Evolutionary conservation across 1,284 basidiomycete genomes (phyloP), one percentile per base, ranked within the genome.

Genomic region (Irpex sp.): DNA sequence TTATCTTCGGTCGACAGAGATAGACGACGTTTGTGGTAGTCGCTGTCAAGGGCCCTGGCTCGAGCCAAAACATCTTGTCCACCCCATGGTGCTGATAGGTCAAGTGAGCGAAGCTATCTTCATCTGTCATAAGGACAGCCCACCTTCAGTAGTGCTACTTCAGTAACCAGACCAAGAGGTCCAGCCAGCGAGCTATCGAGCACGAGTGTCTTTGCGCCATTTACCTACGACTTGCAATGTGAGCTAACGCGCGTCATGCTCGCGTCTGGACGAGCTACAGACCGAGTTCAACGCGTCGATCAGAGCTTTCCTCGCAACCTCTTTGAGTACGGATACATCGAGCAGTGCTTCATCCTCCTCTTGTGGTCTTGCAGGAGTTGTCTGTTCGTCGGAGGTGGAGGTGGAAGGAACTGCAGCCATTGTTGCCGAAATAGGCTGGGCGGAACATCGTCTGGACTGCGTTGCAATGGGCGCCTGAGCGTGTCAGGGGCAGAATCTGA

Each of bases 21-120:
- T 97, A 99, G 19, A 99, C 87, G 65, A 99, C 87, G 68, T 95
- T 97, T 36, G 92, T 87, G 3, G 96, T 95, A 2, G 86, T 85
- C 0, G 93, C 92, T 50, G 88, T 86, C 60, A 97, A 77, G 8
- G 93, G 89, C 33, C 94, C 95, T 6, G 88, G 74, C 76, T 99
- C 97, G 31, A 99, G 87, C 97, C 97, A 99, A 77, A 97, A 98
- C 92, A 99, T 97, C 81, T 97, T 97, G 78, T 98, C 97, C 3
- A 99, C 95, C 3, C 95, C 96, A 84, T 98, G 96, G 74, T 98
- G 93, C 92, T 98, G 69, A 56, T 49, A 59, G 31, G 53, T 39
- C 47, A 19, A 37, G 57, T 26, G 19, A 26, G 56, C 51, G 51
- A 39, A 43, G 37, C 59, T 50, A 39, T 8, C 21, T 35, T 4